phyloP scores from a whole-genome alignment of 1,139 yeast genomes.

The Nakaseomyces delphensis region DNA sequence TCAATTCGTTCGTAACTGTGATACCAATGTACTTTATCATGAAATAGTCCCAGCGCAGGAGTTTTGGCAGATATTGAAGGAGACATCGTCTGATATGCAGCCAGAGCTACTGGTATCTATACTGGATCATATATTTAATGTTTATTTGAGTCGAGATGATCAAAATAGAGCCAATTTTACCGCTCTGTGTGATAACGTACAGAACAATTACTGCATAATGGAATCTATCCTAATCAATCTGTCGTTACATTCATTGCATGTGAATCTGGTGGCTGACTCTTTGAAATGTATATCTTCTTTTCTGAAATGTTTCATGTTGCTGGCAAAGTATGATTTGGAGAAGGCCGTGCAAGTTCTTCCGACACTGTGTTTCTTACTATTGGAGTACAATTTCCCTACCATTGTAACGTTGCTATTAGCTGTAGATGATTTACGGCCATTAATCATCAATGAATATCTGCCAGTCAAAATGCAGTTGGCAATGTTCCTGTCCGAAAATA shows the following conservation, averaged over 20 bases:
- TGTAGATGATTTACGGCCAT: slow-evolving; percentile 11
- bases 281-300: slow-evolving; percentile 13
- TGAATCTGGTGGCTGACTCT: slow-evolving; percentile 9
- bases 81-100: slow-evolving; percentile 9
- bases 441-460: slow-evolving; percentile 15
- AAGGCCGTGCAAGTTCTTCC: slow-evolving; percentile 15
- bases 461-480: slow-evolving; percentile 13
- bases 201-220: slow-evolving; percentile 11
- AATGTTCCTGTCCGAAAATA: slow-evolving; percentile 11
- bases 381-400: slow-evolving; percentile 14
- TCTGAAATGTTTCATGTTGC: slow-evolving; percentile 9
- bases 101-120: slow-evolving; percentile 1
- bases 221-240: slow-evolving; percentile 13
- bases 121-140: not conserved
- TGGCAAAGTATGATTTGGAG: slow-evolving; percentile 10
- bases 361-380: slow-evolving; percentile 10
- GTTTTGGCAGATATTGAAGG: slow-evolving; percentile 12
- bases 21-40: slow-evolving; percentile 10
- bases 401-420: slow-evolving; percentile 14
- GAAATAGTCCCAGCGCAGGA: slow-evolving; percentile 8
- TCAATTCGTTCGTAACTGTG: slow-evolving; percentile 13
- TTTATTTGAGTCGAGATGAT: not conserved
- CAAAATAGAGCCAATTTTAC: not conserved
- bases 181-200: slow-evolving; percentile 1
- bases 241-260: not conserved